These are phyloP conservation scores for Seminavis robusta DNA, from an alignment of 108 stramenopile species.

Conservation along the genomic window DNA sequence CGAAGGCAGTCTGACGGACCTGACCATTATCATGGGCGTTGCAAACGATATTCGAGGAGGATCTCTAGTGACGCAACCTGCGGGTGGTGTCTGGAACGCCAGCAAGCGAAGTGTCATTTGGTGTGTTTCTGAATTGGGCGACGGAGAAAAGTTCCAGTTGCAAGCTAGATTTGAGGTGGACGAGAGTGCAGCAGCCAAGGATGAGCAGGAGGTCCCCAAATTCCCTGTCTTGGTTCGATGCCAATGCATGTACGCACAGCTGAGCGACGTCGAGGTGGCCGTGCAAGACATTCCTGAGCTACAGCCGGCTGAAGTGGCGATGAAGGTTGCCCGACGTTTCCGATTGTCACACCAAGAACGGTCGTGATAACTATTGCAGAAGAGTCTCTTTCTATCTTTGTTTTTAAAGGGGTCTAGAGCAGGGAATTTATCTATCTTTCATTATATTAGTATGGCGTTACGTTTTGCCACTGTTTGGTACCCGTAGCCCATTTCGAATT, in stretches of 20 bases:
- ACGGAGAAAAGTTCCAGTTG: conserved; percentile 86
- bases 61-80: conserved; percentile 67
- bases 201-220: conserved; percentile 45
- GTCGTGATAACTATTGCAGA: conserved; percentile 15
- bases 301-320: conserved; percentile 54
- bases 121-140: conserved; percentile 78
- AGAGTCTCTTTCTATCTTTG: neutral
- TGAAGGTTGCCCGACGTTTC: conserved; percentile 76
- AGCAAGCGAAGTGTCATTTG: conserved; percentile 76
- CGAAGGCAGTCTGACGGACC: conserved; percentile 65
- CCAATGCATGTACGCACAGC: conserved; percentile 74
- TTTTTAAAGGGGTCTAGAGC: too few species aligned
- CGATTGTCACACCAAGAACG: conserved; percentile 73
- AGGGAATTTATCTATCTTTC: too few species aligned
- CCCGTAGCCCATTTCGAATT: too few species aligned
- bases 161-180: conserved; percentile 73
- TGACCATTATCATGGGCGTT: conserved; percentile 84
- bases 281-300: conserved; percentile 51
- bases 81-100: conserved; percentile 84
- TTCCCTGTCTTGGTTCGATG: conserved; percentile 81
- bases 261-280: conserved; percentile 75
- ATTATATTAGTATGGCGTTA: too few species aligned
- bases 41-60: conserved; percentile 61
- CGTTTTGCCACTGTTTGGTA: too few species aligned
- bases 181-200: conserved; percentile 10